Percentiles rank a stretch among this genome's conserved stretches.
Conservation (phyloP, 345 rosid genomes). For the Passiflora organensis region DNA sequence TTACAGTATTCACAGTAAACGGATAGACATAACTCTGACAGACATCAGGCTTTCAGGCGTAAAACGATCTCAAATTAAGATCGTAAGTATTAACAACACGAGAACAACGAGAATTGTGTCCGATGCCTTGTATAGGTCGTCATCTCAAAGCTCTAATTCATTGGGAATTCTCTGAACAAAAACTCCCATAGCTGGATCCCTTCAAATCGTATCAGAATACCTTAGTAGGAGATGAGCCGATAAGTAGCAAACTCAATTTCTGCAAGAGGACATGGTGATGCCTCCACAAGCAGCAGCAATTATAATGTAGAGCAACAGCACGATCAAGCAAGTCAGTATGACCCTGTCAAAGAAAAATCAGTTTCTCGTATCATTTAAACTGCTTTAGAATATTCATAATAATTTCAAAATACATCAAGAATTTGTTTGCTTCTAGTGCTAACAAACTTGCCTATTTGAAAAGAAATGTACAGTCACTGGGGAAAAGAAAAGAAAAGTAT, state of each 20-base stretch:
- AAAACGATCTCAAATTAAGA: too few species aligned
- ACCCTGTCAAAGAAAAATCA: conserved; percentile 49
- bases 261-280: conserved; percentile 76
- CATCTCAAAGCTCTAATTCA: conserved; percentile 6
- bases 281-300: conserved; percentile 95
- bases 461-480: too few species aligned
- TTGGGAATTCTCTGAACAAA: neutral
- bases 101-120: conserved; percentile 7
- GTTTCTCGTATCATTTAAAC: neutral
- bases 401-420: too few species aligned
- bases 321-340: conserved; percentile 69
- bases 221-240: conserved; percentile 11
- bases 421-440: too few species aligned
- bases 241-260: conserved; percentile 50
- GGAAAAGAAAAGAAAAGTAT: too few species aligned
- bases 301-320: conserved; percentile 70
- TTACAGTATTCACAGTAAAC: conserved; percentile 6
- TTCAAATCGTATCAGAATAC: conserved; percentile 10
- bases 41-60: too few species aligned
- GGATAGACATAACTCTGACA: too few species aligned
- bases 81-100: too few species aligned
- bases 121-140: conserved; percentile 1
- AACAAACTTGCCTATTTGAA: too few species aligned
- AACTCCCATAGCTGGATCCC: conserved; percentile 7
- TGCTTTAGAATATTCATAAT: neutral